Base-by-base conservation (phyloP, 83 land plant species). In the Thuja plicata region DNA sequence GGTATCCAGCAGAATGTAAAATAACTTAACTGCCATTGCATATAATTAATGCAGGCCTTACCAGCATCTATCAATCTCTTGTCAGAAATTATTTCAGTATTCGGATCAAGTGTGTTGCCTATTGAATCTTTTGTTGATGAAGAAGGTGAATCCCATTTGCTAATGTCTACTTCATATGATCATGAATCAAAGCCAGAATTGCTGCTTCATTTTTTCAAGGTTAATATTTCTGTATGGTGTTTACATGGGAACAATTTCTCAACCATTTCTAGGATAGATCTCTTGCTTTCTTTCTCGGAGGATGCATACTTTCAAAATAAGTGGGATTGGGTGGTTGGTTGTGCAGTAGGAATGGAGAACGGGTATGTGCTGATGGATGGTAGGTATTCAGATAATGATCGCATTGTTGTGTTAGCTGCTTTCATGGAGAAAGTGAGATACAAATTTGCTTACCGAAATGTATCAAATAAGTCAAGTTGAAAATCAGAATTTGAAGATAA, bases 171-270 rank as follows among this genome's bases (percentile, higher is more conserved):
- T 78, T 88, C 41, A 15, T 55, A 66, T 66, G 89, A 80, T 19
- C 55, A 86, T 5, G 87, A 84, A 15, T 55, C 52, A 37, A 66
- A 76, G 21, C 12, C 32, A 16, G 41, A 62, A 0, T 27, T 82
- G 8, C 91, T 97, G 89, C 48, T 92, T 82, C 92, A 93, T n/a
- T 85, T 91, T 81, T 98, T 95, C 55, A 91, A 90, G 43, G 86
- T 89, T 74, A 88, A 88, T 45, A 86, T 98, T 85, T 84, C 95
- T 57, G 95, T 96, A 66, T 97, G 98, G 99, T 98, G 97, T 89
- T 89, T 98, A 74, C 34, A 85, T 84, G 91, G 88, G 81, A 76
- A 85, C 83, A 66, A 54, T 77, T 13, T 24, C 43, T 90, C 95
- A 13, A 91, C 78, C 21, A 88, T 80, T 76, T 87, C 91, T 78